These are phyloP conservation scores for Mycosphaerella sp. DNA, from an alignment of 2,329 filamentous ascomycete genomes.

Conservation along the genomic window DNA sequence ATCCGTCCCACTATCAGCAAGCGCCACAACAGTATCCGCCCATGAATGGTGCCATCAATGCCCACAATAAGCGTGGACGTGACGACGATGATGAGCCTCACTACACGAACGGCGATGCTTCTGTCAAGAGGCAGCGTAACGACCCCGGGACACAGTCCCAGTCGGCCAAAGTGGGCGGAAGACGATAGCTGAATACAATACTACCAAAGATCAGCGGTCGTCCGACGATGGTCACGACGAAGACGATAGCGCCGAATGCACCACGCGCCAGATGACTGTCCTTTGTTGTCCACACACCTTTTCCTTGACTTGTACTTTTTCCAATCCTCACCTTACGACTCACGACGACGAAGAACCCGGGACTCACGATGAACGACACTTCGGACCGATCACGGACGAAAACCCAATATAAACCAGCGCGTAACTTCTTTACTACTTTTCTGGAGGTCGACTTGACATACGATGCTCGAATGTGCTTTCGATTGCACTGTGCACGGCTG, in stretches of 20 bases:
- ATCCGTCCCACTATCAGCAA: slow-evolving; percentile 60
- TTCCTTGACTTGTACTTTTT: slow-evolving; percentile 11
- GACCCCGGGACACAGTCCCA: slow-evolving; percentile 32
- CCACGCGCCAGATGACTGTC: slow-evolving; percentile 14
- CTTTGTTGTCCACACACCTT: slow-evolving; percentile 15
- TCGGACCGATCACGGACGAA: slow-evolving; percentile 20
- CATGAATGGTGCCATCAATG: slow-evolving; percentile 55
- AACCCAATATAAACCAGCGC: slow-evolving; percentile 21
- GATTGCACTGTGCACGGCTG: too few relatives aligned
- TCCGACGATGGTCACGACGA: slow-evolving; percentile 11
- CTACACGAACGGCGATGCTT: slow-evolving; percentile 56
- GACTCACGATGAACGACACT: slow-evolving; percentile 21
- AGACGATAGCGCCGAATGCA: slow-evolving; percentile 16
- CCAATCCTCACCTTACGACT: slow-evolving; percentile 26
- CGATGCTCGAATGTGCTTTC: neutral
- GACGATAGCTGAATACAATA: slow-evolving; percentile 23
- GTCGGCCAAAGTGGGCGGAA: slow-evolving; percentile 30
- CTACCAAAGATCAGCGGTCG: slow-evolving; percentile 12
- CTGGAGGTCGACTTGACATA: slow-evolving; percentile 6
- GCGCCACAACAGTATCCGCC: slow-evolving; percentile 46
- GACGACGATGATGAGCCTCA: slow-evolving; percentile 59
- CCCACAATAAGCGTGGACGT: slow-evolving; percentile 55
- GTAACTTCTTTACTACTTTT: slow-evolving; percentile 12
- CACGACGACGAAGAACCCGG: slow-evolving; percentile 30
- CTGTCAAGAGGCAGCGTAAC: slow-evolving; percentile 73